Percentiles rank a stretch among this genome's conserved stretches.
phyloP scores from a whole-genome alignment of 805 yeast species.

The Clavispora phyllophila region DNA sequence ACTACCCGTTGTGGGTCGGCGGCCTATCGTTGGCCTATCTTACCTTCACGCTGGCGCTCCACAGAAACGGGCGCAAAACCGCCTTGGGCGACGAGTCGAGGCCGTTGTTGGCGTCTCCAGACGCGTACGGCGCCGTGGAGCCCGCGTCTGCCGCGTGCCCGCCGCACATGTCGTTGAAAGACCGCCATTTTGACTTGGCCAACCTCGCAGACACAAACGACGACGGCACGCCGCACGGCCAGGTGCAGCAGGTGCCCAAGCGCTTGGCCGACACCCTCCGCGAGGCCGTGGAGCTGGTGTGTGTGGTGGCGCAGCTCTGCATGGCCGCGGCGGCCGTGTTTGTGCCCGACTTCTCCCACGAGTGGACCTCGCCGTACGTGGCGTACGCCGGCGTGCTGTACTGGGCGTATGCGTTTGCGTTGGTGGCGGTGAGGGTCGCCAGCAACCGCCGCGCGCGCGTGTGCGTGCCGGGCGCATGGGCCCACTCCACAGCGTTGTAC shows the following conservation, averaged over 20 bases:
- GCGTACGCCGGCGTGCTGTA: constrained; percentile 16
- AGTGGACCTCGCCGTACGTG: constrained; percentile 27
- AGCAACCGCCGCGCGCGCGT: constrained; percentile 26
- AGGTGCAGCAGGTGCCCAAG: constrained; percentile 43
- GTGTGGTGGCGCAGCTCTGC: constrained; percentile 41
- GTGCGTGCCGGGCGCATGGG: constrained; percentile 58
- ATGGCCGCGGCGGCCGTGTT: constrained; percentile 32
- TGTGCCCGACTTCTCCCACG: constrained; percentile 23
- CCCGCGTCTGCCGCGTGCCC: constrained; percentile 2
- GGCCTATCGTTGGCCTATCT: constrained; percentile 25
- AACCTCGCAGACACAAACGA: constrained; percentile 47
- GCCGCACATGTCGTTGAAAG: constrained; percentile 32
- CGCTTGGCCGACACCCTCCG: constrained; percentile 48
- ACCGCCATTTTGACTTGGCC: constrained; percentile 62
- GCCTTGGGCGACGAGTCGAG: constrained; percentile 20
- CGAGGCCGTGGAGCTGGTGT: constrained; percentile 43
- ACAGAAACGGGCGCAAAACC: constrained; percentile 7
- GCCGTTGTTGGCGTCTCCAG: constrained; percentile 30
- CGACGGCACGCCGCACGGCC: constrained; percentile 62
- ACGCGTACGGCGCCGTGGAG: constrained; percentile 29
- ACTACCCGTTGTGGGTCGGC: constrained; percentile 26
- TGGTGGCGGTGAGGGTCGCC: constrained; percentile 36
- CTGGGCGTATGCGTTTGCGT: constrained; percentile 41
- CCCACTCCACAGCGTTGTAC: constrained; percentile 52
- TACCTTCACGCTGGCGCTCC: constrained; percentile 7